Conservation (phyloP, 2,329 filamentous ascomycete genomes). For the Pezicula carpinea region DNA sequence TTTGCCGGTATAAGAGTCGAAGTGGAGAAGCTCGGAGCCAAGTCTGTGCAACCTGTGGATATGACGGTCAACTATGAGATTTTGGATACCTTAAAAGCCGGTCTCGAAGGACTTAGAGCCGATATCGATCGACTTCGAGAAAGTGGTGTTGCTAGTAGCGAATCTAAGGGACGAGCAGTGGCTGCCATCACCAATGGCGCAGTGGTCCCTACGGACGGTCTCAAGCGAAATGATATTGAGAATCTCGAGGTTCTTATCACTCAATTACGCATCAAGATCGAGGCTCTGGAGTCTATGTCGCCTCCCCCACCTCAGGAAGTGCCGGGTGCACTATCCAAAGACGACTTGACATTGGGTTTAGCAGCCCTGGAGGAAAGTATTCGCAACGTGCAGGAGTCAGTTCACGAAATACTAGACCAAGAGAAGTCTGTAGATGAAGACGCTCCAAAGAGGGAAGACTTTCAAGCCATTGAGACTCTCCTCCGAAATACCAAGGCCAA, state of each 20-base stretch:
- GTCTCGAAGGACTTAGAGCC: slow-evolving; percentile 66
- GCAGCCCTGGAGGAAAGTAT: slow-evolving; percentile 49
- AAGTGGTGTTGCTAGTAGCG: slow-evolving; percentile 26
- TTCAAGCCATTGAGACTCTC: slow-evolving; percentile 85
- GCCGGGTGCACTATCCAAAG: slow-evolving; percentile 40
- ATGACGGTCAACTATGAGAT: slow-evolving; percentile 86
- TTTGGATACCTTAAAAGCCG: slow-evolving; percentile 79
- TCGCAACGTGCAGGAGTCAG: slow-evolving; percentile 50
- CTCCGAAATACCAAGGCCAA: slow-evolving; percentile 85
- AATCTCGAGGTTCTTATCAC: slow-evolving; percentile 80
- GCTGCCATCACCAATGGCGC: slow-evolving; percentile 45
- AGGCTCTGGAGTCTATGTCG: slow-evolving; percentile 61
- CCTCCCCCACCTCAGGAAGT: slow-evolving; percentile 35
- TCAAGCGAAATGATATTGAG: slow-evolving; percentile 72
- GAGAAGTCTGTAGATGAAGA: slow-evolving; percentile 35
- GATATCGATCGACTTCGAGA: slow-evolving; percentile 79
- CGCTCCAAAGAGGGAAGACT: slow-evolving; percentile 72
- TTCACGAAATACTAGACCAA: slow-evolving; percentile 46
- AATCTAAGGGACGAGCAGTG: slow-evolving; percentile 42
- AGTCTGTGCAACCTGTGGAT: slow-evolving; percentile 59
- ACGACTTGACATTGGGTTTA: slow-evolving; percentile 53
- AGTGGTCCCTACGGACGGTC: slow-evolving; percentile 45
- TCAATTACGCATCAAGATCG: slow-evolving; percentile 79
- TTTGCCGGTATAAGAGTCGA: slow-evolving; percentile 71
- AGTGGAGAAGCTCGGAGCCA: slow-evolving; percentile 73